Conservation (phyloP, 73 alveolate species). For the Paramecium sonneborni region DNA sequence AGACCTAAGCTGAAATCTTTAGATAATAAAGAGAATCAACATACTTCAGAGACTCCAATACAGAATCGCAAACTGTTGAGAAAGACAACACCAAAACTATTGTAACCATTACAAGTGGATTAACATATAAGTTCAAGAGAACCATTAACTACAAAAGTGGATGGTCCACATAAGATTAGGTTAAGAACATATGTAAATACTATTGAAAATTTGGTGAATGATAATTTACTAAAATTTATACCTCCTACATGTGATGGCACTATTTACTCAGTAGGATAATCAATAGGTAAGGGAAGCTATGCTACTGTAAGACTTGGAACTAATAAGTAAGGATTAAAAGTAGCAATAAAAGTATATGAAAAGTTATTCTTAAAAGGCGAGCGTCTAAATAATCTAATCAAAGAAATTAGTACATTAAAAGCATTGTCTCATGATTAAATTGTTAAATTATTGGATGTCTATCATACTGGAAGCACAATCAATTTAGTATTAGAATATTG, state of each 20-base stretch:
- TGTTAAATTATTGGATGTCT: constrained; percentile 47
- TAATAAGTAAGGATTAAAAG: constrained; percentile 78
- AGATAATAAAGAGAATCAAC: constrained; percentile 46
- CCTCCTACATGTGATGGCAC: constrained; percentile 65
- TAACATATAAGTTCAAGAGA: constrained; percentile 7
- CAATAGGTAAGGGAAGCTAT: constrained; percentile 92
- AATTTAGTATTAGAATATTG: constrained; percentile 50
- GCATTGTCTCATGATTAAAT: constrained; percentile 20
- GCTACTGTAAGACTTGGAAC: constrained; percentile 92
- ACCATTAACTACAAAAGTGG: not conserved
- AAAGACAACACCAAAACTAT: constrained; percentile 6
- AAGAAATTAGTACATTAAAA: constrained; percentile 39
- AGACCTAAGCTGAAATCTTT: constrained; percentile 35
- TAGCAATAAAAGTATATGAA: constrained; percentile 90
- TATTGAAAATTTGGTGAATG: not conserved
- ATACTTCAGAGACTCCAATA: constrained; percentile 30
- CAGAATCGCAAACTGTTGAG: constrained; percentile 16
- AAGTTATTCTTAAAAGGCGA: constrained; percentile 80
- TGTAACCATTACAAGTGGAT: not conserved
- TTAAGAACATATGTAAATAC: constrained; percentile 19
- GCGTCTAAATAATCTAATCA: constrained; percentile 66
- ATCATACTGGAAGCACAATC: not conserved
- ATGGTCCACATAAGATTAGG: not conserved
- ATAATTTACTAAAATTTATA: constrained; percentile 11
- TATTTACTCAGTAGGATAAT: constrained; percentile 79